Base-by-base conservation (phyloP, 768 basidiomycete species). In the Hydnomerulius pinastri region DNA sequence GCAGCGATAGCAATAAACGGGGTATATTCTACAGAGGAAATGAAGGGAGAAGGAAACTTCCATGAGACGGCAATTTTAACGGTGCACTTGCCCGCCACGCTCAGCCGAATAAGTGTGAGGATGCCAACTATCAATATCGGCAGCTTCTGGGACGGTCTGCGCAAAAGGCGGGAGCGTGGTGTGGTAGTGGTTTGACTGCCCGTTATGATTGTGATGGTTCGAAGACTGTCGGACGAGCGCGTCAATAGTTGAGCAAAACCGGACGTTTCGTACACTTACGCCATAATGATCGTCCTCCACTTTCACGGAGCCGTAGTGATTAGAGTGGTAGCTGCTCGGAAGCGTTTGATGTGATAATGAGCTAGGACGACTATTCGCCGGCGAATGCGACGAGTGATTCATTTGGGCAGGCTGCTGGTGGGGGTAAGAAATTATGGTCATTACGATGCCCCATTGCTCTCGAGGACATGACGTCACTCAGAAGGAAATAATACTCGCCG, bases 401-500 rank as follows among this genome's bases (percentile, higher is more conserved):
- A 87, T 83, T 69, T 82, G 81, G 52, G 80, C 71, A 61, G 86
- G 86, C 85, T 87, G 74, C 72, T 75, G 69, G 67, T 71, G 66
- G 70, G 65, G 57, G 67, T 66, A 75, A 66, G 68, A 58, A 67
- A 65, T 63, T 25, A 57, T 60, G 59, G 77, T 83, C 72, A 86
- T 42, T 56, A 56, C 77, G 81, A 82, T 77, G 76, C 79, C 83
- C 79, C 71, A 67, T 58, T 63, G 51, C 62, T 56, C 61, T 54
- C 51, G 27, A 60, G 54, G 55, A 62, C 58, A 66, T 41, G 48
- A 58, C 61, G 63, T 61, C 59, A 55, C 57, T 60, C 48, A 57
- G 59, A 50, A 73, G 69, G 70, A 73, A 77, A 75, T 65, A 77
- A 77, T 65, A 87, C 89, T 88, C 83, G 81, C 88, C 86, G 89